Base-by-base conservation (phyloP, 805 yeast genomes). In the Candida morakotiae region DNA sequence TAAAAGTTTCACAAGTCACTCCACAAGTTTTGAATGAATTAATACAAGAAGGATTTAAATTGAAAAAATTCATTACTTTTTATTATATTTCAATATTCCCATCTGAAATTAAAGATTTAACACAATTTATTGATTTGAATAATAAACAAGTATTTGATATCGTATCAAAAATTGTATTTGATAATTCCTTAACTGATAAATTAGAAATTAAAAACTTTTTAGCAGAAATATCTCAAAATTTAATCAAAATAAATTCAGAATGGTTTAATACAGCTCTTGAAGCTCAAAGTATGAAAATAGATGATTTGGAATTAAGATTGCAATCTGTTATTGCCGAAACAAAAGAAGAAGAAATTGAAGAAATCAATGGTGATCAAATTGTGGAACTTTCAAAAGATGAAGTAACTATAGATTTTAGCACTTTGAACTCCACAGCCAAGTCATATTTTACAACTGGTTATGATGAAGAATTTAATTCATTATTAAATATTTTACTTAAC, bases 311-410 rank as follows among this genome's bases (percentile, higher is more conserved):
- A 62, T 74, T 87, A 69, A 69, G 73, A 37, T 62, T 87, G 31
- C 84, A 86, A 60, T 71, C 83, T 1, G 79, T 89, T 0, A 59
- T 87, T 35, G 48, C 59, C 19, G 49, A 46, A 9, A 34, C 35
- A 23, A 48, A 51, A 14, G 48, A 53, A 11, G 64, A 58, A 17
- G 51, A 61, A 9, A 64, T 54, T 22, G 52, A 64, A 16, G 62
- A 72, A 19, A 49, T 56, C 17, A 65, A 55, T 22, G 62, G 62
- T 2, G 56, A 51, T 8, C 53, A 48, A 8, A 34, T 34, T 15
- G 54, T 42, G 7, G 53, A 31, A 25, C 51, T 43, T n/a, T 42
- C 45, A 8, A 51, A 44, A 7, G 52, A 51, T 14, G 49, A 53
- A 5, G 44, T 60, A 26, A 41, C 32, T 5, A 16, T 46, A 15